Percentiles rank a stretch among this genome's conserved stretches.
These are phyloP conservation scores for Globisporangium alternatum DNA, from an alignment of 352 stramenopile species.

Conservation along the genomic window DNA sequence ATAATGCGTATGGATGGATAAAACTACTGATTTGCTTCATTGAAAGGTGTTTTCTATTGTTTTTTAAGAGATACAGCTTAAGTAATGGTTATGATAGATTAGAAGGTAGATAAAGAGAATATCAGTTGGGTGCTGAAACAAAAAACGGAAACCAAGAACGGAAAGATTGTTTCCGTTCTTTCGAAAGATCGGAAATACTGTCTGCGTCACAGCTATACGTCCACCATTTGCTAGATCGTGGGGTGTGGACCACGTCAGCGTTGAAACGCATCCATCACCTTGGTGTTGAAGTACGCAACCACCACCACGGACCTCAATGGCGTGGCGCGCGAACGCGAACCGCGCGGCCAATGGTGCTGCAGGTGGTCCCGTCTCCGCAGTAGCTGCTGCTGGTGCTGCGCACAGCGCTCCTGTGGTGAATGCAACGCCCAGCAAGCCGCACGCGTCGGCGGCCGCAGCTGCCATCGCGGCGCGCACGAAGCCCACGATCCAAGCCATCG, in stretches of 20 bases:
- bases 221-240: neutral
- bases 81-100: neutral
- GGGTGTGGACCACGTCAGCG: neutral
- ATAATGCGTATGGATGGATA: neutral
- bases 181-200: conserved; percentile 12
- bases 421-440: conserved; percentile 13
- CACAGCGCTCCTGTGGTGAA: neutral
- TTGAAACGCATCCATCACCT: neutral
- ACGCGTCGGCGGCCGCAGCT: conserved; percentile 15
- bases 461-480: conserved; percentile 30
- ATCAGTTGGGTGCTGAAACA: conserved; percentile 6
- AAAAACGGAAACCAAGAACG: conserved; percentile 12
- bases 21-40: neutral
- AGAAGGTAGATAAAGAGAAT: neutral
- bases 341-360: conserved; percentile 4
- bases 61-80: neutral
- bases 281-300: conserved; percentile 13
- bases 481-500: conserved; percentile 68
- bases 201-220: neutral
- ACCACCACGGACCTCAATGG: conserved; percentile 18
- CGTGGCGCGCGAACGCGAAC: conserved; percentile 31
- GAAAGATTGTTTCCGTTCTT: conserved; percentile 9
- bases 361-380: neutral
- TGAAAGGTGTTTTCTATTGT: neutral
- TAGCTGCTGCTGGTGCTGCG: neutral